Evolutionary conservation across 306 rosid species (phyloP), one percentile per base, ranked within the genome.

Genomic region (Castanopsis chinensis): DNA sequence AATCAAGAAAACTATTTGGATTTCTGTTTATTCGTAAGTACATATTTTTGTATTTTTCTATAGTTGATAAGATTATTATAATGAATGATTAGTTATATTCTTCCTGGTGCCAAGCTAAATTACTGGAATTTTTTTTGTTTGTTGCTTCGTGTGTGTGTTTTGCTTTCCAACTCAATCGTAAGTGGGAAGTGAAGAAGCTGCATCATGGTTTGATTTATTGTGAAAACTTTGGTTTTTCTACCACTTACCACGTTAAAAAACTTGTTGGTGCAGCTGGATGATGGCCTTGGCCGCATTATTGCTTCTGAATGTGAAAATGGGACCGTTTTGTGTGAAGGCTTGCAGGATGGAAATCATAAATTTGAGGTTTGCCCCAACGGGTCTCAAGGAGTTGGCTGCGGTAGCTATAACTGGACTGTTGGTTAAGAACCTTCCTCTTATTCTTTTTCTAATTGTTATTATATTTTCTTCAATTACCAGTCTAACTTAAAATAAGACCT

Each of bases 331-430:
- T 81, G 89, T 84, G 73, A 82, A 71, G 82, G 88, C 13, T 85
- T 94, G 92, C 73, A 12, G 69, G 97, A 94, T 82, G 98, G 98
- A 77, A 83, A 86, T 57, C 98, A 94, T 81, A 85, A 82, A 59
- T 80, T 92, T 80, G 89, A 89, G 78, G 94, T 91, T 33, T 94
- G 97, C 87, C 64, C 83, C 81, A 88, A 88, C 67, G 82, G 80
- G 52, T 51, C 83, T 75, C 85, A 63, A 59, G 90, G 89, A 76
- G 63, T 80, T 83, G 88, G 81, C 71, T 94, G 97, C 86, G 87
- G 89, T 72, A 82, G 69, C 81, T 83, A 86, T 77, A 86, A 88
- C 63, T 94, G 98, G 97, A 92, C 90, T 79, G 81, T 94, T 76
- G 98, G 97, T 94, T 72, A 83, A 83, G 78, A 79, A 59, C 60